Evolutionary conservation across 2,329 filamentous ascomycete species (phyloP), one percentile per base, ranked within the genome.

Genomic region (Talaromyces verruculosus): DNA sequence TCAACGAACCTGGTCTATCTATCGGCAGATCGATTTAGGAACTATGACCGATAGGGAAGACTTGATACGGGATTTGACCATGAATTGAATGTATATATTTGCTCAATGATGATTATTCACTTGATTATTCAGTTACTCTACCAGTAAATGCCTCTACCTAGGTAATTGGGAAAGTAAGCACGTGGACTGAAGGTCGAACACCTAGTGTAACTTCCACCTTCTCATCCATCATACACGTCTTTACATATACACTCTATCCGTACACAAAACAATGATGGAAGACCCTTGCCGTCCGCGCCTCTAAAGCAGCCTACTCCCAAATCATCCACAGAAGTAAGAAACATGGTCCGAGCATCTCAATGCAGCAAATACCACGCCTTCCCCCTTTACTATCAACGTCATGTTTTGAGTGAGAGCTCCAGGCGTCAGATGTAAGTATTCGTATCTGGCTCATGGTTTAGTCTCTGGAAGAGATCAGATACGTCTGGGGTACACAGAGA

Each of bases 71-170:
- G 51, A 37, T 57, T 57, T 57, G 53, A 39, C 30, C 49, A 57
- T 57, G 53, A 37, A 37, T 25, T 37, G 53, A 57, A 57, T 57
- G 53, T 57, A 57, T 17, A 57, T 57, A 57, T 33, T 53, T 33
- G 49, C 28, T 53, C 33, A 51, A 53, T 30, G 49, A 53, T 30
- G 28, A 53, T 33, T 30, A 53, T 30, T 7, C 3, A 51, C 15
- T 51, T 28, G 25, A 51, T 15, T n/a, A 30, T 30, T 6, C 1
- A 51, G 1, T 30, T 3, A 25, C 2, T 25, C 3, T 25, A 4
- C 25, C 25, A 25, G 25, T 25, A 25, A 25, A 25, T 25, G 25
- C n/a, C n/a, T n/a, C n/a, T n/a, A n/a, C n/a, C n/a, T n/a, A n/a
- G n/a, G n/a, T n/a, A 8, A 19, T 13, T 19, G 7, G 51, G 30